These are phyloP conservation scores for Shiraia sp. DNA, from an alignment of 2,329 filamentous ascomycete species.

Conservation along the genomic window DNA sequence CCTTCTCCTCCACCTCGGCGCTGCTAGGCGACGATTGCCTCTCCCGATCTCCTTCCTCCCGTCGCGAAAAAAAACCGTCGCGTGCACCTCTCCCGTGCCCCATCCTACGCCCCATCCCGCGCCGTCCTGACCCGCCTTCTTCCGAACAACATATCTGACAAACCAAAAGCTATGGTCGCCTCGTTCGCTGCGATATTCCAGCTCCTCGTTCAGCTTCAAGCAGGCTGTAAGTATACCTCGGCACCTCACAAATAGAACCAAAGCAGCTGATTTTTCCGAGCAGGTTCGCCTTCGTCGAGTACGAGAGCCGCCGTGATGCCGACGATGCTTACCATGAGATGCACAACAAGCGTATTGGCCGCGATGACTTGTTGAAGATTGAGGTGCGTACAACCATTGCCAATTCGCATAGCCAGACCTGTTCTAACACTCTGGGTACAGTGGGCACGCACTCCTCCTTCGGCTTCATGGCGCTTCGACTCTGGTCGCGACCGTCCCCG, in stretches of 20 bases:
- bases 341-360: slow-evolving; percentile 98
- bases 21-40: slow-evolving; percentile 7
- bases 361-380: slow-evolving; percentile 95
- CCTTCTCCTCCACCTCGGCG: slow-evolving; percentile 9
- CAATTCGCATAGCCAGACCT: background rate
- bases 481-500: slow-evolving; percentile 60
- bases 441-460: slow-evolving; percentile 98
- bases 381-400: slow-evolving; percentile 66
- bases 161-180: slow-evolving; percentile 82
- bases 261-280: slow-evolving; percentile 47
- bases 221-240: slow-evolving; percentile 79
- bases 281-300: slow-evolving; percentile 97
- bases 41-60: slow-evolving; percentile 4
- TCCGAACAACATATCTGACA: slow-evolving; percentile 48
- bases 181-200: slow-evolving; percentile 97
- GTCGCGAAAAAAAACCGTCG: background rate
- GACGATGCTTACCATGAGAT: slow-evolving; percentile 99
- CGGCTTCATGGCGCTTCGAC: slow-evolving; percentile 97
- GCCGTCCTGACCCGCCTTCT: slow-evolving; percentile 17
- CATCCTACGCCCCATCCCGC: slow-evolving; percentile 30
- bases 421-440: slow-evolving; percentile 48
- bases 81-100: slow-evolving; percentile 7
- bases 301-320: slow-evolving; percentile 96
- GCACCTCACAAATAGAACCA: slow-evolving; percentile 7
- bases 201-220: slow-evolving; percentile 91